Conservation (phyloP, 768 basidiomycete species). For the Naganishia kalamii region DNA sequence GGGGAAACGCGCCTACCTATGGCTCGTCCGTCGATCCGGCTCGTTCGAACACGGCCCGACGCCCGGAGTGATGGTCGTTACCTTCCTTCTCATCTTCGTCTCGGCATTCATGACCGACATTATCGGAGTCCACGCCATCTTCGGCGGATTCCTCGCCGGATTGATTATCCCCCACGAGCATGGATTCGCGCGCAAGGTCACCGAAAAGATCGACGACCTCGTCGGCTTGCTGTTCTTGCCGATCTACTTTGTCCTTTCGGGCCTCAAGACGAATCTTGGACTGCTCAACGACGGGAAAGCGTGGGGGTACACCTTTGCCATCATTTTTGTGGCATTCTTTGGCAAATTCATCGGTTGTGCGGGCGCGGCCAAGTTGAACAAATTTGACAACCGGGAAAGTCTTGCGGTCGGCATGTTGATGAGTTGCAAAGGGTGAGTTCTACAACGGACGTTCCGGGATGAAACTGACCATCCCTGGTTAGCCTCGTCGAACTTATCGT, state of each 20-base stretch:
- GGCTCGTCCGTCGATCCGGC: constrained; percentile 63
- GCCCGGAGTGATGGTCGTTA: constrained; percentile 69
- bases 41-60: constrained; percentile 70
- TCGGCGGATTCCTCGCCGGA: constrained; percentile 79
- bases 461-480: constrained; percentile 32
- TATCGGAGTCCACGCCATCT: constrained; percentile 47
- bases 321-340: constrained; percentile 66
- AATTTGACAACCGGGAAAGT: constrained; percentile 69
- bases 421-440: constrained; percentile 72
- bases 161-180: constrained; percentile 75
- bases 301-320: constrained; percentile 74
- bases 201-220: constrained; percentile 84
- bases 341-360: constrained; percentile 74
- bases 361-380: constrained; percentile 55
- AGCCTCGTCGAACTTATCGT: constrained; percentile 81
- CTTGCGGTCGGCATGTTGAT: constrained; percentile 79
- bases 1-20: constrained; percentile 59
- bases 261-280: constrained; percentile 72
- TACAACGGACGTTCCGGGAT: background rate
- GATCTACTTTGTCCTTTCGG: constrained; percentile 85
- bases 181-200: constrained; percentile 69
- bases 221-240: constrained; percentile 69
- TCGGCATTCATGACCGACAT: constrained; percentile 67
- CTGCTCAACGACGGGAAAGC: constrained; percentile 65
- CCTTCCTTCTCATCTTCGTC: constrained; percentile 64